Evolutionary conservation across 2,329 filamentous ascomycete species (phyloP).

Genomic region (Aspergillus uvarum): DNA sequence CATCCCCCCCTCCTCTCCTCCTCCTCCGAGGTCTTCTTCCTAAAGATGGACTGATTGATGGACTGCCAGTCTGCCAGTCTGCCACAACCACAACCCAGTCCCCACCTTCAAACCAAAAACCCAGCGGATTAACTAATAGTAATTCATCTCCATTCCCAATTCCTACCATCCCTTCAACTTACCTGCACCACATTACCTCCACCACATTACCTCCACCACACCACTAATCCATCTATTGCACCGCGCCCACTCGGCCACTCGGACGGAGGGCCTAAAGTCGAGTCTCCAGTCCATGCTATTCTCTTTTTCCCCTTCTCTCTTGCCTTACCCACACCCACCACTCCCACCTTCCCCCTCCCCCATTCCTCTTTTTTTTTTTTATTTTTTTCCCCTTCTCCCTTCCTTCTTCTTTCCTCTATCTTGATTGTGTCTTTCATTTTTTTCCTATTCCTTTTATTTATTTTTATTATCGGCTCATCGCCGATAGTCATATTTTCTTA

Average conservation of each 20-base stretch:
- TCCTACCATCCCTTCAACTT: constrained; percentile 13
- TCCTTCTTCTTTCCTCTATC: neutral
- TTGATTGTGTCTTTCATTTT: constrained; percentile 5
- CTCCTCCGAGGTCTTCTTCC: too few species aligned
- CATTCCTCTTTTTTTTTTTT: constrained; percentile 13
- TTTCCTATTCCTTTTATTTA: constrained; percentile 6
- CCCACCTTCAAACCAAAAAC: neutral
- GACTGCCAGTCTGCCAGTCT: neutral
- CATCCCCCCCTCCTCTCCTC: too few species aligned
- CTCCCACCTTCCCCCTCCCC: constrained; percentile 13
- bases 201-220: constrained; percentile 14
- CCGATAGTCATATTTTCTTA: neutral
- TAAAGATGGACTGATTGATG: neutral
- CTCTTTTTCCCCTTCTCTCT: constrained; percentile 16
- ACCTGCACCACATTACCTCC: constrained; percentile 14
- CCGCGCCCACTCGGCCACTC: constrained; percentile 4
- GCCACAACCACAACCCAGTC: neutral
- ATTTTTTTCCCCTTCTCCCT: constrained; percentile 10
- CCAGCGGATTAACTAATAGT: neutral
- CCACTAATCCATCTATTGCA: neutral
- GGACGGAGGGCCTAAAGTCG: constrained; percentile 10
- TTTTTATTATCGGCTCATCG: neutral
- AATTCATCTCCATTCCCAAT: constrained; percentile 8
- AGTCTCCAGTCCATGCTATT: too few species aligned
- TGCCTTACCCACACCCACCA: constrained; percentile 5